These are phyloP conservation scores for Alternaria gaisen DNA, from an alignment of 2,329 filamentous ascomycete species.

Conservation along the genomic window DNA sequence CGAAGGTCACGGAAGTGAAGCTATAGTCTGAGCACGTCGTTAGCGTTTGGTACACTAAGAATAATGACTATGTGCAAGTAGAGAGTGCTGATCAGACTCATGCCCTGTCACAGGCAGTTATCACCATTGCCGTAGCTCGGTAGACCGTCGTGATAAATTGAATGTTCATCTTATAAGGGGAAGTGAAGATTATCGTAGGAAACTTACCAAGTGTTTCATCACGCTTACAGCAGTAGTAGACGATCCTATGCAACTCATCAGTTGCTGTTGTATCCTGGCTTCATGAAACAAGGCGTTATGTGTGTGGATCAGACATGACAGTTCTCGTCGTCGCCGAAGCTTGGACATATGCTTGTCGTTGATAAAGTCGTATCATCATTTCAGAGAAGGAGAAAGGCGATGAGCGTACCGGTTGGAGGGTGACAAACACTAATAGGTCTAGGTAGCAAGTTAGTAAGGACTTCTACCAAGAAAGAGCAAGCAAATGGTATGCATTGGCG, in stretches of 20 bases:
- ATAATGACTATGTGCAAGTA: neutral
- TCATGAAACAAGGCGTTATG: conserved; percentile 5
- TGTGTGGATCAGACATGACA: conserved; percentile 47
- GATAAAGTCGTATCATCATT: conserved; percentile 84
- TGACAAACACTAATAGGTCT: conserved; percentile 21
- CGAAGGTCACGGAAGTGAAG: neutral
- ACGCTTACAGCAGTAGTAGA: neutral
- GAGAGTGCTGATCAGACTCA: conserved; percentile 43
- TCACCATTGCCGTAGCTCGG: conserved; percentile 85
- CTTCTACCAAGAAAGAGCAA: conserved; percentile 5
- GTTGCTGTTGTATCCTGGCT: conserved; percentile 9
- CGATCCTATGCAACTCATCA: conserved; percentile 15
- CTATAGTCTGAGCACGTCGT: conserved; percentile 7
- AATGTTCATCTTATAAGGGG: conserved; percentile 53
- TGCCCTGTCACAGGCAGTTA: conserved; percentile 79
- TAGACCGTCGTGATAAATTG: conserved; percentile 82
- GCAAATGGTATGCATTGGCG: neutral
- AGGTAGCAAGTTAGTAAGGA: conserved; percentile 14
- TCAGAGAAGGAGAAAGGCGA: conserved; percentile 11
- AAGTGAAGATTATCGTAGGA: neutral
- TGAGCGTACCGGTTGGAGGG: conserved; percentile 28
- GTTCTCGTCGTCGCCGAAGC: conserved; percentile 65
- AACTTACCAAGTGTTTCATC: neutral
- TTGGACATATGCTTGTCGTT: conserved; percentile 99
- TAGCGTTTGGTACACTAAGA: conserved; percentile 12